Conservation (phyloP, 176 grass and related monocot genomes). For the Raddia guianensis region DNA sequence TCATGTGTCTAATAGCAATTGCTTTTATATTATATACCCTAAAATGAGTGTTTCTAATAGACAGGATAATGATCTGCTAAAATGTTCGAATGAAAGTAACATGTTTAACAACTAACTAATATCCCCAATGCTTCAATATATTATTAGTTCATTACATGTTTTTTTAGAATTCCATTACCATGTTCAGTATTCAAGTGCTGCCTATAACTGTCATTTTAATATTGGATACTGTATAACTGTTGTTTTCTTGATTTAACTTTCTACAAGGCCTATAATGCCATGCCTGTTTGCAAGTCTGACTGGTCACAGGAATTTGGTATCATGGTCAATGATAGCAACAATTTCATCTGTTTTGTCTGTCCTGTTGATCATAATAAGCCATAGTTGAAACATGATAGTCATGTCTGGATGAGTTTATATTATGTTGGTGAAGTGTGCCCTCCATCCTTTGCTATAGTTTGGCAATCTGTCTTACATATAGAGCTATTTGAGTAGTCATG, state of each 20-base stretch:
- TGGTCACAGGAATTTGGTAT: neutral
- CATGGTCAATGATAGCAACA: neutral
- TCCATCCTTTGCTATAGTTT: constrained; percentile 1
- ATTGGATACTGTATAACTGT: neutral
- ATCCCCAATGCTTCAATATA: neutral
- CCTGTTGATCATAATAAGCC: neutral
- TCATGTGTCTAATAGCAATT: neutral
- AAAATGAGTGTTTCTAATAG: neutral
- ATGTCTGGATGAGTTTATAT: constrained; percentile 15
- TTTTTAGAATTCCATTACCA: neutral
- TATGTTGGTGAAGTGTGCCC: neutral
- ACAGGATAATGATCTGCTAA: neutral
- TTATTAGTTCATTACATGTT: neutral
- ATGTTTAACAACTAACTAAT: neutral
- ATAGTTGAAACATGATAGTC: neutral
- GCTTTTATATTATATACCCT: neutral
- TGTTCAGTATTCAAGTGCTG: neutral
- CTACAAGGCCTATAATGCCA: neutral
- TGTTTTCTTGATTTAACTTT: neutral
- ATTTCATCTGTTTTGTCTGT: neutral
- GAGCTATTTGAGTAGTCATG: neutral
- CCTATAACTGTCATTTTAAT: neutral
- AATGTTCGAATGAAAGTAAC: neutral
- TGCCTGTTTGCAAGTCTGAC: neutral
- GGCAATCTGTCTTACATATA: neutral